Percentiles rank a stretch among this genome's conserved stretches.
These are phyloP conservation scores for Heliosperma pusillum DNA, from an alignment of 148 eudicot species.

Conservation along the genomic window DNA sequence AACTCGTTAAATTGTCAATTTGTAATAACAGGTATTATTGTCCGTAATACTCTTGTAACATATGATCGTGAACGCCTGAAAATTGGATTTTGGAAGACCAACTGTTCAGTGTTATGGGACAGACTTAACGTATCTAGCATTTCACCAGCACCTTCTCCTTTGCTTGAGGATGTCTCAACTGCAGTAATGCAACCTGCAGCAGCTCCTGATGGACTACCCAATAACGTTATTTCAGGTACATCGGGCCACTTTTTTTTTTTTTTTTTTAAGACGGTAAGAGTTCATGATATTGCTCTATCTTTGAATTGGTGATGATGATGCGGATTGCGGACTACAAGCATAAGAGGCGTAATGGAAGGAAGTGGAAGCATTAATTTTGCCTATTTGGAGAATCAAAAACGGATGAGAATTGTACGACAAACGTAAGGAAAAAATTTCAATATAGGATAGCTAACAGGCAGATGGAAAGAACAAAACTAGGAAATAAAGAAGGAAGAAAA, in stretches of 20 bases:
- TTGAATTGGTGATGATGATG: neutral
- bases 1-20: neutral
- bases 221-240: constrained; percentile 45
- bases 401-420: neutral
- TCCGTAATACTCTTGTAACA: constrained; percentile 84
- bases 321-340: neutral
- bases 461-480: neutral
- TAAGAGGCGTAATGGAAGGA: neutral
- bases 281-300: neutral
- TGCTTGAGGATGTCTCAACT: constrained; percentile 30
- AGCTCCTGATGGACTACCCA: constrained; percentile 39
- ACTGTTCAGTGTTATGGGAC: constrained; percentile 88
- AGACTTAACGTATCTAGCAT: constrained; percentile 42
- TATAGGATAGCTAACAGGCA: too few relatives aligned
- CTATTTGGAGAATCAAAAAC: neutral
- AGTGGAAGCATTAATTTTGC: neutral
- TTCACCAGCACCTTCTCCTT: constrained; percentile 44
- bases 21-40: constrained; percentile 61
- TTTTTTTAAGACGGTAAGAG: neutral
- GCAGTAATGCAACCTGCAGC: constrained; percentile 38
- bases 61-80: constrained; percentile 83
- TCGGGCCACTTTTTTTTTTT: neutral
- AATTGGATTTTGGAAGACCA: constrained; percentile 97
- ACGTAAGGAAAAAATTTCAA: too few relatives aligned
- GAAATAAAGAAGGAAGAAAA: neutral